A percentile compares a stretch with the other conserved stretches of the same genome.
phyloP scores from a whole-genome alignment of 2,329 filamentous ascomycete species.

The Exophiala dermatitidis region DNA sequence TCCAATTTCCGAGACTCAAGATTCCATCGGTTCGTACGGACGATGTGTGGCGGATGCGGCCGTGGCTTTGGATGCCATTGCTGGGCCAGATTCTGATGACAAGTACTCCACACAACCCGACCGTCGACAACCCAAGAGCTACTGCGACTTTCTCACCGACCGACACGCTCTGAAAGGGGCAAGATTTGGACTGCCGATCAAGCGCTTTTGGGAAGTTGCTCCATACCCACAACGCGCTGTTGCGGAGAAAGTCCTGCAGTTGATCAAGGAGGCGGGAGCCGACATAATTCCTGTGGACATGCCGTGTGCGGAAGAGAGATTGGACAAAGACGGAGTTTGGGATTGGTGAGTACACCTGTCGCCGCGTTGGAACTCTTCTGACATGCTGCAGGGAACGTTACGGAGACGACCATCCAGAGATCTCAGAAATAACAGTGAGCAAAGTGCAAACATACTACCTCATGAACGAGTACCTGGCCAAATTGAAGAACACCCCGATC shows the following conservation, averaged over 20 bases:
- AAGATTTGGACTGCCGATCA: conserved; percentile 32
- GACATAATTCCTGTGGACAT: conserved; percentile 28
- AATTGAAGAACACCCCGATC: conserved; percentile 21
- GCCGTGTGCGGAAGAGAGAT: conserved; percentile 29
- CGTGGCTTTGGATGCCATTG: conserved; percentile 18
- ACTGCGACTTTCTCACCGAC: conserved; percentile 14
- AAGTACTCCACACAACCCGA: conserved; percentile 14
- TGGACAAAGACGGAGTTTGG: conserved; percentile 28
- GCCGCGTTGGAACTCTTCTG: not conserved
- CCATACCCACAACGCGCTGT: conserved; percentile 35
- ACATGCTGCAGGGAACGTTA: conserved; percentile 15
- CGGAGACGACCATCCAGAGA: conserved; percentile 17
- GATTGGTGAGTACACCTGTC: conserved; percentile 25
- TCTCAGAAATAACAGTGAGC: conserved; percentile 20
- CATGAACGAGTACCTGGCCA: conserved; percentile 21
- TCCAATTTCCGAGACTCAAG: conserved; percentile 28
- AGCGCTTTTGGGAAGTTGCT: conserved; percentile 41
- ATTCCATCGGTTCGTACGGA: conserved; percentile 27
- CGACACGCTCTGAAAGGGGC: conserved; percentile 20
- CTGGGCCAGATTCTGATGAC: conserved; percentile 19
- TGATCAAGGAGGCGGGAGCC: conserved; percentile 36
- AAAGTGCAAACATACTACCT: conserved; percentile 25
- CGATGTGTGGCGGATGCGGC: conserved; percentile 26
- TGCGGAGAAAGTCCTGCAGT: conserved; percentile 32
- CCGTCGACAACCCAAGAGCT: conserved; percentile 16